Percentiles rank a stretch among this genome's conserved stretches.
Evolutionary conservation across 805 yeast species (phyloP).

Genomic region (Kodamaea leandrae): DNA sequence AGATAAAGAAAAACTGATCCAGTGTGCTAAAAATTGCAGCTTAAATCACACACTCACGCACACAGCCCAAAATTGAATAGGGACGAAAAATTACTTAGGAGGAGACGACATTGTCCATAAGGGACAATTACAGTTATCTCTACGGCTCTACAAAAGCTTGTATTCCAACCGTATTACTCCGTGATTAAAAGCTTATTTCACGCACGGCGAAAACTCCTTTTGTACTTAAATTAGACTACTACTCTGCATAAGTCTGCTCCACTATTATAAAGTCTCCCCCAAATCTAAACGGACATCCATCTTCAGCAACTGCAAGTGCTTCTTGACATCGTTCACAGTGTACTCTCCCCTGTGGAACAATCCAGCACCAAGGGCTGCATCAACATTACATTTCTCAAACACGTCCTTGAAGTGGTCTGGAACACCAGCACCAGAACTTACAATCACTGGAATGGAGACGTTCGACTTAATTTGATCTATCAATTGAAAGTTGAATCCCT

Average conservation of each 20-base stretch:
- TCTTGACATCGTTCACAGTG: conserved; percentile 80
- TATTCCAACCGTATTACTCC: too few relatives aligned
- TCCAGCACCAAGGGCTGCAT: conserved; percentile 99
- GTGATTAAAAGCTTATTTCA: too few relatives aligned
- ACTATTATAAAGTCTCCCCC: not conserved
- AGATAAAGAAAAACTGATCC: not conserved
- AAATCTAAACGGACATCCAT: conserved; percentile 72
- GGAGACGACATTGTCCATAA: too few relatives aligned
- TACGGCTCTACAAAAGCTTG: too few relatives aligned
- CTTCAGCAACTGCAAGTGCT: conserved; percentile 48
- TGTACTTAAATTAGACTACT: too few relatives aligned
- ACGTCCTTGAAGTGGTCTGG: conserved; percentile 91
- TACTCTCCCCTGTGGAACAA: conserved; percentile 96
- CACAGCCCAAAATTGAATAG: too few relatives aligned
- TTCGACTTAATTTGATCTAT: conserved; percentile 72
- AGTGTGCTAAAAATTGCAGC: too few relatives aligned
- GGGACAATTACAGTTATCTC: too few relatives aligned
- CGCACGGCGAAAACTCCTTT: too few relatives aligned
- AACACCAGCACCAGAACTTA: conserved; percentile 95
- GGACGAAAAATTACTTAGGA: too few relatives aligned
- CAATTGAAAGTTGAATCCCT: conserved; percentile 89
- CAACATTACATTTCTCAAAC: conserved; percentile 72
- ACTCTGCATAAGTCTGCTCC: not conserved
- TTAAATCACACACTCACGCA: too few relatives aligned
- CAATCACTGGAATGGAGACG: conserved; percentile 89